Conservation (phyloP, 345 rosid genomes). For the Populus ilicifolia region DNA sequence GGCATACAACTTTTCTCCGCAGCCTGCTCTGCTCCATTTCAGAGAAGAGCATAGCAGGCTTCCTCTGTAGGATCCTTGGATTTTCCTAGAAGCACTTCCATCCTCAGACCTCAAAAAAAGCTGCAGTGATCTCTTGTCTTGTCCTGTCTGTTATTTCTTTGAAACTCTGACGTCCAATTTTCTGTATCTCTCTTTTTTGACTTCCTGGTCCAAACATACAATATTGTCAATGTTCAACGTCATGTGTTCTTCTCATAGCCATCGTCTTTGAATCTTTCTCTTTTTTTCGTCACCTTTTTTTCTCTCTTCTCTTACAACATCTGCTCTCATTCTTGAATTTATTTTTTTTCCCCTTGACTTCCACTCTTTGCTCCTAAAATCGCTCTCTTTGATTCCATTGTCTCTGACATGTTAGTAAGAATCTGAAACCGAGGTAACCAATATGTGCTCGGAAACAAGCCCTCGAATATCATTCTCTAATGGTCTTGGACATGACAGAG, state of each 20-base stretch:
- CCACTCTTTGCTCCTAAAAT: neutral
- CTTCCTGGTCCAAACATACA: neutral
- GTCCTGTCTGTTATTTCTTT: neutral
- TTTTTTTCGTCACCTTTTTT: neutral
- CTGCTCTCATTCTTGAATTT: neutral
- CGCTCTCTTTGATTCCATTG: too few species aligned
- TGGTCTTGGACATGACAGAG: conserved; percentile 37
- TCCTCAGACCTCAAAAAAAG: neutral
- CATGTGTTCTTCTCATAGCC: conserved; percentile 16
- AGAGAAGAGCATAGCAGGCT: conserved; percentile 15
- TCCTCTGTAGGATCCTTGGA: neutral
- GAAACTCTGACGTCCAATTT: neutral
- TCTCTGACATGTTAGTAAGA: neutral
- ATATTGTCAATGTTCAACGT: conserved; percentile 12
- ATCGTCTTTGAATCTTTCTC: conserved; percentile 22
- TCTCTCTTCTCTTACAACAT: neutral
- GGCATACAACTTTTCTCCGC: conserved; percentile 16
- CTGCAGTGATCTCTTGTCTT: conserved; percentile 1
- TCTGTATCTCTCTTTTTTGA: conserved; percentile 1
- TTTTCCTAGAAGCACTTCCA: conserved; percentile 10
- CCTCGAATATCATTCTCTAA: conserved; percentile 57
- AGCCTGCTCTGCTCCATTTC: conserved; percentile 21
- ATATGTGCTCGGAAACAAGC: conserved; percentile 56
- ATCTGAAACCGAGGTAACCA: neutral
- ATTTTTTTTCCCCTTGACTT: neutral